Evolutionary conservation across 2,329 filamentous ascomycete species (phyloP), one percentile per base, ranked within the genome.

Genomic region (Pseudocercospora vitis): DNA sequence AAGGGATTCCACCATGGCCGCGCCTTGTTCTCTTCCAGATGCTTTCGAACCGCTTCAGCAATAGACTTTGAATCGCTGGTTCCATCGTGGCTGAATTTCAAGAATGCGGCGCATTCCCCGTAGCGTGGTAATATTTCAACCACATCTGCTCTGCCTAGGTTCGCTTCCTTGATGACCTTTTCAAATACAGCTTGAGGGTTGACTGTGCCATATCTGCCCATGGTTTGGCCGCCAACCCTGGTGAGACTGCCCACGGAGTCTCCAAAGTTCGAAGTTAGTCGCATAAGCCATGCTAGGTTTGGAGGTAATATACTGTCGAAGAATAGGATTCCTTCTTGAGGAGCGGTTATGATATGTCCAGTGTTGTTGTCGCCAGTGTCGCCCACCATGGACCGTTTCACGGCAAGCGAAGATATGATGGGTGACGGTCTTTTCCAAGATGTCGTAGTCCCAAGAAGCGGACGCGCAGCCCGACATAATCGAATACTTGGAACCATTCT

Each of bases 1-100:
- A 96, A 86, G 0, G 91, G 91, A 62, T 86, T 95, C 76, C 94
- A 96, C 88, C 91, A 95, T 2, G 92, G 91, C 56, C 85, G 89
- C 31, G 95, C 81, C 0, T 86, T 87, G 12, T 85, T 79, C 55
- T 89, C 77, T 52, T 80, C 75, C 1, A 97, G 76, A 59, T 86
- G 80, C 26, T 82, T 74, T 19, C 80, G 75, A 3, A 96, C 74
- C 2, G 76, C 77, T 16, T 75, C 77, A 73, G 86, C 84, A 11
- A 89, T 76, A 23, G 84, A 79, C 16, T 75, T 73, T 2, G 78
- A 69, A 52, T 76, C 63, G 53, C 70, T 62, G 67, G 44, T 77
- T 64, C 42, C 73, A 68, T 78, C 76, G 61, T 82, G 82, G 12
- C 79, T 80, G 68, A 95, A 91, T 70, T 95, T 96, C 70, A 97